Conservation (phyloP, 2,329 filamentous ascomycete genomes). For the Calonectria pauciramosa region DNA sequence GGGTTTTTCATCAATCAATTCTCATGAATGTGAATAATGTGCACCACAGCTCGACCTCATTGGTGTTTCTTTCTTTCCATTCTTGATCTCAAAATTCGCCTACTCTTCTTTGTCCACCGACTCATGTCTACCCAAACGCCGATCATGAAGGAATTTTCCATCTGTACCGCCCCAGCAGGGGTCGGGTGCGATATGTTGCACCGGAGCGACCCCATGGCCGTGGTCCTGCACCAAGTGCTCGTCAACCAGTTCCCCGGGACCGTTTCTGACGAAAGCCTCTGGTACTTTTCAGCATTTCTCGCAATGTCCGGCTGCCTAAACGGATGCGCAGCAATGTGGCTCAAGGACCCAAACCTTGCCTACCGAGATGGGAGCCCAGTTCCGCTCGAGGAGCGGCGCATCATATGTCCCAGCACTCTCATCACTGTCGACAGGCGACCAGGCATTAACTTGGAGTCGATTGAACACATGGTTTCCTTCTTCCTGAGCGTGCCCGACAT, state of each 20-base stretch:
- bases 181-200: not conserved
- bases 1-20: not conserved
- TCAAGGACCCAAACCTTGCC: not conserved
- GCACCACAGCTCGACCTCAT: not conserved
- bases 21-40: not conserved
- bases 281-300: not conserved
- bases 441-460: not conserved
- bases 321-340: not conserved
- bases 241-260: not conserved
- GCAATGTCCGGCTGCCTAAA: not conserved
- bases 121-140: too few species aligned
- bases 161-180: not conserved
- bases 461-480: not conserved
- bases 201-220: not conserved
- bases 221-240: not conserved
- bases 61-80: not conserved
- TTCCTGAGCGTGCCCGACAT: not conserved
- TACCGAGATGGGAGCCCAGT: not conserved
- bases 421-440: not conserved
- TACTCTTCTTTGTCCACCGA: not conserved
- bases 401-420: conserved; percentile 1
- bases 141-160: not conserved
- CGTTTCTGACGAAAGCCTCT: not conserved
- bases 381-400: not conserved
- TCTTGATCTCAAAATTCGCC: not conserved